Percentiles rank a stretch among this genome's conserved stretches.
Evolutionary conservation across 345 rosid genomes (phyloP).

Genomic region (Gossypium sturtianum): DNA sequence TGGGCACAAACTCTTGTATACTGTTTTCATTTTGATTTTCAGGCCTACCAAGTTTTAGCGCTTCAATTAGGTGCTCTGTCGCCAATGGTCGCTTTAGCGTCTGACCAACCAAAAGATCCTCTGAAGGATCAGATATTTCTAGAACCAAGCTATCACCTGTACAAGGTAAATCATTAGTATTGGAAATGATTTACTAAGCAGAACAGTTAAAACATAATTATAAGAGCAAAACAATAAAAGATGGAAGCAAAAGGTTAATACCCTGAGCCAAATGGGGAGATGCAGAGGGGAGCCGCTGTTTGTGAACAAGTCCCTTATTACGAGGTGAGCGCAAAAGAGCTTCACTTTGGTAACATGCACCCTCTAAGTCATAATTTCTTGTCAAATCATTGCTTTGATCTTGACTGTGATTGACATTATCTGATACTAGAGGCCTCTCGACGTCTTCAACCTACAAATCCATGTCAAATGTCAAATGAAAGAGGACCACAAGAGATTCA

Average conservation of each 20-base stretch:
- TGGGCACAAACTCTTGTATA: slow-evolving; percentile 28
- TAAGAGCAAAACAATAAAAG: background rate
- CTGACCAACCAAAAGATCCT: slow-evolving; percentile 55
- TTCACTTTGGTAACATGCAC: slow-evolving; percentile 58
- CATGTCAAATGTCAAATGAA: slow-evolving; percentile 4
- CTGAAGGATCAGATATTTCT: slow-evolving; percentile 52
- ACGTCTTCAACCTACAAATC: slow-evolving; percentile 48
- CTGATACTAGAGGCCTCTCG: slow-evolving; percentile 70
- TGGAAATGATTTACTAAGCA: background rate
- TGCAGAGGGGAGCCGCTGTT: slow-evolving; percentile 56
- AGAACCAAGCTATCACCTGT: slow-evolving; percentile 63
- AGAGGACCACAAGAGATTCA: background rate
- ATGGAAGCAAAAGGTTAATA: slow-evolving; percentile 12
- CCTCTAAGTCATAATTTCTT: slow-evolving; percentile 64
- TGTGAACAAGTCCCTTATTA: slow-evolving; percentile 49
- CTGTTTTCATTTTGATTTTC: slow-evolving; percentile 32
- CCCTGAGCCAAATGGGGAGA: slow-evolving; percentile 47
- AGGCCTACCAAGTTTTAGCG: slow-evolving; percentile 28
- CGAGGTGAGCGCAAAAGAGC: slow-evolving; percentile 47
- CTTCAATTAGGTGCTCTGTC: slow-evolving; percentile 35
- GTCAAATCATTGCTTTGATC: slow-evolving; percentile 48
- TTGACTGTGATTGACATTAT: slow-evolving; percentile 31
- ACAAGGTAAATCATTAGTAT: slow-evolving; percentile 8
- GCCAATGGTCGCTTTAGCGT: slow-evolving; percentile 46
- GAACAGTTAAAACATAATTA: slow-evolving; percentile 10